phyloP scores from a whole-genome alignment of 345 rosid species.

The Salix udensis region DNA sequence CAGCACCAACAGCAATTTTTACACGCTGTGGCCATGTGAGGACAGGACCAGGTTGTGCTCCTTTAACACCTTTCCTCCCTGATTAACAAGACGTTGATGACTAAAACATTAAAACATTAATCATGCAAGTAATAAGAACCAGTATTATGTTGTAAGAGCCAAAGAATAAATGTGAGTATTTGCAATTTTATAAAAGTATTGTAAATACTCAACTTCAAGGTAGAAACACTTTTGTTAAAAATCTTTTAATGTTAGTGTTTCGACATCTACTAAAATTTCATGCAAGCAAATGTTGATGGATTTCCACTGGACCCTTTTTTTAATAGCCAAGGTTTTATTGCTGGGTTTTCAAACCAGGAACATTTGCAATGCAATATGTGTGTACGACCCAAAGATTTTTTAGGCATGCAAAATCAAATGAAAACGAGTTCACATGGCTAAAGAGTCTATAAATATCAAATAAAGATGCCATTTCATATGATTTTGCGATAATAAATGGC shows the following conservation, averaged over 20 bases:
- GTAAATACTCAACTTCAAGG: not conserved
- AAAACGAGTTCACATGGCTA: not conserved
- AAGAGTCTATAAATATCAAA: not conserved
- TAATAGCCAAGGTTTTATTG: not conserved
- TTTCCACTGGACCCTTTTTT: not conserved
- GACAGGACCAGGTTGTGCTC: slow-evolving; percentile 75
- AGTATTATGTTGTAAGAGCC: not conserved
- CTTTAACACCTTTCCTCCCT: slow-evolving; percentile 75
- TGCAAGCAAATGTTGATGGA: not conserved
- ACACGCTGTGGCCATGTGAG: slow-evolving; percentile 91
- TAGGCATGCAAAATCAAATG: not conserved
- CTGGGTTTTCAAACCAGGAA: not conserved
- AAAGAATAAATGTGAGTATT: not conserved
- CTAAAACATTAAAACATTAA: slow-evolving; percentile 1
- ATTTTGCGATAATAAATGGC: not conserved
- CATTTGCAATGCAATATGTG: not conserved
- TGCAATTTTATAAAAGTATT: not conserved
- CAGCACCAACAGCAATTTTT: slow-evolving; percentile 87
- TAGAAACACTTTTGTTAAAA: not conserved
- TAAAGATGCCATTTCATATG: not conserved
- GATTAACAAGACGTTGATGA: slow-evolving; percentile 1
- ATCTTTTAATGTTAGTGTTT: not conserved
- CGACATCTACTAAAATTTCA: not conserved
- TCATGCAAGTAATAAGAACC: not conserved
- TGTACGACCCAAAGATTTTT: not conserved